These are phyloP conservation scores for Magnusiomyces magnusii DNA, from an alignment of 1,139 yeast genomes.

Conservation along the genomic window DNA sequence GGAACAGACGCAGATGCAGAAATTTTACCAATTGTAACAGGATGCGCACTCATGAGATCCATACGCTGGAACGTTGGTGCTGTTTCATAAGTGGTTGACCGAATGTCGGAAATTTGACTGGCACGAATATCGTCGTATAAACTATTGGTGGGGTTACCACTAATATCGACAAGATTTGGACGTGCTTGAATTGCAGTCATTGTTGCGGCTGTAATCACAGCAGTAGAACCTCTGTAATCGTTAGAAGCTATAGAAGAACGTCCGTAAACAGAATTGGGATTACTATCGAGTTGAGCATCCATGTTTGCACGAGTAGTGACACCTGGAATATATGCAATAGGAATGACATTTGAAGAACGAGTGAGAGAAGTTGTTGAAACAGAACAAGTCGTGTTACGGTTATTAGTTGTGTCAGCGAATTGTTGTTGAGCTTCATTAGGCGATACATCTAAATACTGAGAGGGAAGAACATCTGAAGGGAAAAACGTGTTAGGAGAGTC, in stretches of 20 bases:
- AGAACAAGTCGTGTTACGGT: neutral
- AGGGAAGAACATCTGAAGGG: neutral
- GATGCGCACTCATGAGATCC: conserved; percentile 10
- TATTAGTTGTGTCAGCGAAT: too few species aligned
- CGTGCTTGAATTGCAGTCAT: conserved; percentile 29
- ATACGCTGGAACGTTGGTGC: conserved; percentile 2
- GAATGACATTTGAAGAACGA: conserved; percentile 78
- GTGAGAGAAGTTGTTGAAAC: conserved; percentile 35
- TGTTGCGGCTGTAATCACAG: conserved; percentile 25
- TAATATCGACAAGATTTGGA: conserved; percentile 30
- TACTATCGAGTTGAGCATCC: neutral
- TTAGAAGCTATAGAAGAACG: conserved; percentile 30
- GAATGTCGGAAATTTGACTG: neutral
- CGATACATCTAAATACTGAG: neutral
- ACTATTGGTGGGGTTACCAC: neutral
- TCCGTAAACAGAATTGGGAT: conserved; percentile 12
- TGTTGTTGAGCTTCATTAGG: too few species aligned
- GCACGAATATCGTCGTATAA: neutral
- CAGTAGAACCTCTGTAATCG: conserved; percentile 30
- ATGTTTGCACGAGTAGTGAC: conserved; percentile 36
- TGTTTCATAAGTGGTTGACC: neutral
- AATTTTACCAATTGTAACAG: conserved; percentile 10
- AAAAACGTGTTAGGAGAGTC: neutral
- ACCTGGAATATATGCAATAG: conserved; percentile 94
- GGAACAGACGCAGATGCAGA: neutral